These are phyloP conservation scores for Zygoascus flipseniorum DNA, from an alignment of 805 yeast species.

Conservation along the genomic window DNA sequence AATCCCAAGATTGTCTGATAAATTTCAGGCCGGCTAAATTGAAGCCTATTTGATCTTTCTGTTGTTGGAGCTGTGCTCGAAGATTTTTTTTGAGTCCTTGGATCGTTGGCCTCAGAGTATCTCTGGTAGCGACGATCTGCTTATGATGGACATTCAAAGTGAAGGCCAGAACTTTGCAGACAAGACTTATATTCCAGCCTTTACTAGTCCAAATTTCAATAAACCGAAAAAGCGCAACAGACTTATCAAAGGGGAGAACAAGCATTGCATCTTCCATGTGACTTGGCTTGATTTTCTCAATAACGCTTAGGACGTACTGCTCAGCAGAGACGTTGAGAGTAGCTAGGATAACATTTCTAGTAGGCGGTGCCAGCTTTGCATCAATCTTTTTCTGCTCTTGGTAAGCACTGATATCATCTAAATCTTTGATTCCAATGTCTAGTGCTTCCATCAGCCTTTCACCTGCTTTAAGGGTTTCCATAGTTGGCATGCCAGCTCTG, in stretches of 20 bases:
- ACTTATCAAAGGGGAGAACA: conserved; percentile 83
- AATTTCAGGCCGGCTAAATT: conserved; percentile 77
- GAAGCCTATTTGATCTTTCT: conserved; percentile 61
- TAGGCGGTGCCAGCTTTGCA: conserved; percentile 44
- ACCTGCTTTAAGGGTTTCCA: conserved; percentile 90
- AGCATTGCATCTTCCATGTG: conserved; percentile 89
- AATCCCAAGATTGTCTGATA: conserved; percentile 68
- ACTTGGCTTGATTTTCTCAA: conserved; percentile 64
- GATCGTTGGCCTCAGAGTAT: conserved; percentile 35
- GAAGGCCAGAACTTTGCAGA: conserved; percentile 71
- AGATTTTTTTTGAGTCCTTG: conserved; percentile 54
- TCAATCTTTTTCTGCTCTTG: conserved; percentile 35
- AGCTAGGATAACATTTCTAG: conserved; percentile 59
- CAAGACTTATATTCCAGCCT: conserved; percentile 45
- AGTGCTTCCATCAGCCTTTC: conserved; percentile 88
- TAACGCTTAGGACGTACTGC: conserved; percentile 65
- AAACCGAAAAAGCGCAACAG: conserved; percentile 59
- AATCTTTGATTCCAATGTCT: conserved; percentile 69
- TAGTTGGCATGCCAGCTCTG: conserved; percentile 70
- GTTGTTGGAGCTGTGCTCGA: conserved; percentile 44
- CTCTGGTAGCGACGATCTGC: conserved; percentile 59
- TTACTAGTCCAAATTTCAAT: conserved; percentile 63
- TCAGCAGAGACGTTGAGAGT: conserved; percentile 69
- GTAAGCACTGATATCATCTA: conserved; percentile 48
- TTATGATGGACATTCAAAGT: conserved; percentile 63